Conservation (phyloP, 1,139 yeast genomes). For the Kluyveromyces sp. region DNA sequence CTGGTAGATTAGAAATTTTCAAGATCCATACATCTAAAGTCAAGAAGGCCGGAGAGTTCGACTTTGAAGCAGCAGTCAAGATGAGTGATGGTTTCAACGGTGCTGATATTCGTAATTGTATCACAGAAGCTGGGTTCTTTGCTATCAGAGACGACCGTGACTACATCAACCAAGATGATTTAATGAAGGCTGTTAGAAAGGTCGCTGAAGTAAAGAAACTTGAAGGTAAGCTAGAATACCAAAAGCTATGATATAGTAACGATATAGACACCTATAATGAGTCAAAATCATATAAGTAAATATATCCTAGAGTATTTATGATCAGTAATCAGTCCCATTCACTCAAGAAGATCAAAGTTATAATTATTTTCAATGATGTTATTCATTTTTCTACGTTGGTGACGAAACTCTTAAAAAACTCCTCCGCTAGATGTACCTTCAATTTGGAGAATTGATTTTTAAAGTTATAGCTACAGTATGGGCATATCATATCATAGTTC, state of each 20-base stretch:
- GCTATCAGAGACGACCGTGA: slow-evolving; percentile 98
- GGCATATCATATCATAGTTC: slow-evolving; percentile 40
- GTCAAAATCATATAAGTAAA: background rate
- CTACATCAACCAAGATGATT: slow-evolving; percentile 83
- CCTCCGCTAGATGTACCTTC: slow-evolving; percentile 43
- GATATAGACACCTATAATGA: no score
- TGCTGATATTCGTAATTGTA: slow-evolving; percentile 95
- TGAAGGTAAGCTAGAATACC: slow-evolving; percentile 93
- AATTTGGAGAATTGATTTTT: slow-evolving; percentile 40
- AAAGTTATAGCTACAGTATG: slow-evolving; percentile 42
- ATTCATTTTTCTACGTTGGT: background rate
- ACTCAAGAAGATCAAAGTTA: no score
- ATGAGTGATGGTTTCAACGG: slow-evolving; percentile 99
- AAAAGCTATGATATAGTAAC: slow-evolving; percentile 53
- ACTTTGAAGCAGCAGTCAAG: slow-evolving; percentile 93
- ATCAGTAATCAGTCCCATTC: no score
- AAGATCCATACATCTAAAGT: slow-evolving; percentile 88
- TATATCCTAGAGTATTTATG: no score
- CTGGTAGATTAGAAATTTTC: slow-evolving; percentile 88
- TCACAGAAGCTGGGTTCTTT: slow-evolving; percentile 98
- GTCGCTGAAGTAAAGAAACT: slow-evolving; percentile 95
- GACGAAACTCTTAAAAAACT: slow-evolving; percentile 30
- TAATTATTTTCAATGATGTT: background rate
- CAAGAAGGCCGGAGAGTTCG: slow-evolving; percentile 90
- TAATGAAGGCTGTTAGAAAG: slow-evolving; percentile 97